Evolutionary conservation across 345 rosid species (phyloP).

Genomic region (Aurinia saxatilis): DNA sequence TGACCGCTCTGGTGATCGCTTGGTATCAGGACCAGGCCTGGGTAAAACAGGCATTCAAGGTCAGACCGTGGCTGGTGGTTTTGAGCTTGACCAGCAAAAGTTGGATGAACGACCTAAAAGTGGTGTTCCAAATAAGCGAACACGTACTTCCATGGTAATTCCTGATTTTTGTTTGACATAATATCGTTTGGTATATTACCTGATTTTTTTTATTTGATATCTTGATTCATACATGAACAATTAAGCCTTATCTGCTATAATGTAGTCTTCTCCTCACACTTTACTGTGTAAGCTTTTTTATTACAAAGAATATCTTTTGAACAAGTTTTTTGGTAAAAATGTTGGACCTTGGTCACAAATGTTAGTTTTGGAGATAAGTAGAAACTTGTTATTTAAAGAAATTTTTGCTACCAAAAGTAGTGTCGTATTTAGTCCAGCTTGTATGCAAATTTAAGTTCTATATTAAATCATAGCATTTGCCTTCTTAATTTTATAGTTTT

Average conservation of each 20-base stretch:
- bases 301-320: not conserved
- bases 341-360: not conserved
- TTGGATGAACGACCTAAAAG: conserved; percentile 65
- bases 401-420: conserved; percentile 5
- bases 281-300: not conserved
- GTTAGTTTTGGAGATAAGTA: not conserved
- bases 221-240: not conserved
- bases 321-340: conserved; percentile 8
- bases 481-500: not conserved
- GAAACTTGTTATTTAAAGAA: not conserved
- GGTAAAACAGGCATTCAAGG: conserved; percentile 73
- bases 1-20: conserved; percentile 66
- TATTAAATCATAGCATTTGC: not conserved
- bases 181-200: not conserved
- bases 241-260: not conserved
- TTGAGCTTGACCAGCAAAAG: conserved; percentile 72
- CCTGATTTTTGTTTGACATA: not conserved
- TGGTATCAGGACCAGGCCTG: conserved; percentile 42
- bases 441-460: conserved; percentile 7
- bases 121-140: conserved; percentile 71
- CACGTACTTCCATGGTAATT: conserved; percentile 85
- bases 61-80: conserved; percentile 42
- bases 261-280: not conserved
- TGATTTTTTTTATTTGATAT: not conserved
- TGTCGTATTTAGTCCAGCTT: not conserved